Evolutionary conservation across 2,329 filamentous ascomycete genomes (phyloP), one percentile per base, ranked within the genome.

Genomic region (Diplodia intermedia): DNA sequence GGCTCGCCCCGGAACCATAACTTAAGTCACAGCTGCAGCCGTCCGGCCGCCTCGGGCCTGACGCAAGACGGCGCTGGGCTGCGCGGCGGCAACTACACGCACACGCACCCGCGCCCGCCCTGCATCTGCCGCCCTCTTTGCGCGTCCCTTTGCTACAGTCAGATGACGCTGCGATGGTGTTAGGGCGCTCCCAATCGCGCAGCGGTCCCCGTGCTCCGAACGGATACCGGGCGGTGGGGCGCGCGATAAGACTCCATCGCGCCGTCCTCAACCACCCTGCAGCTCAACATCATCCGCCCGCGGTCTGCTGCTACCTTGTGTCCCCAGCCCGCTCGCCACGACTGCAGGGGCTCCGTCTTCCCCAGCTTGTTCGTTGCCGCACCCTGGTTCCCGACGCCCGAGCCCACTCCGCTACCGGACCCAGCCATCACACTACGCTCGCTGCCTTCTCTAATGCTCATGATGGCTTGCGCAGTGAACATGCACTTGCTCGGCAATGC

Each of bases 1-100:
- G 65, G 65, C 65, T 60, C 38, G 49, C 23, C 65, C 65, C 54
- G 65, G 54, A 67, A 67, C 26, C 65, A 43, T 67, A 67, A 60
- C 9, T 60, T 57, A 50, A 60, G 65, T 18, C 38, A 55, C 62
- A 43, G 62, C 33, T 65, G 62, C 62, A 65, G 62, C 50, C 11
- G 18, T 23, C 54, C 53, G 15, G 53, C 53, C 53, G 29, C 26
- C 29, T 20, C 43, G 20, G 43, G 18, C 18, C 15, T 47, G 43
- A 47, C 20, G 43, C 38, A 43, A 43, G 1, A 38, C 26, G 23
- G 23, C 23, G 33, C 33, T 36, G 9, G 33, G 18, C 56, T 40
- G 40, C 43, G 31, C 26, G 5, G 26, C 40, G 9, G 20, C 29
- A 2, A 47, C 14, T 15, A 29, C 12, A 52, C 26, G 43, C 12